Base-by-base conservation (phyloP, 495 filamentous ascomycete species). In the Cercophora scortea region DNA sequence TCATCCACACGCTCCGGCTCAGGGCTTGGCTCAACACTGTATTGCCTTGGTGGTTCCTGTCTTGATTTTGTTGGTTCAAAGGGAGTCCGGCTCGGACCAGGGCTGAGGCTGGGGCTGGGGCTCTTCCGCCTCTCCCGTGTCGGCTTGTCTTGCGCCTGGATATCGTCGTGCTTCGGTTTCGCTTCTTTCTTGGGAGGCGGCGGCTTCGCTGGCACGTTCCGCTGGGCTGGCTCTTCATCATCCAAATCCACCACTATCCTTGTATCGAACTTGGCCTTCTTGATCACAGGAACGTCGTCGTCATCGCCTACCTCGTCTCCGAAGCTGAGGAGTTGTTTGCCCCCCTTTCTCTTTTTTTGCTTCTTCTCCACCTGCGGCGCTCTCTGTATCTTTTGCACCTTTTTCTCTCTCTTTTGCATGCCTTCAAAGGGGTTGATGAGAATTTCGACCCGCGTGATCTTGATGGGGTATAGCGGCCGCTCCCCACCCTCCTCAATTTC, bases 201-300 rank as follows among this genome's bases (percentile, higher is more conserved):
- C 12, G 50, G 44, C 47, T 67, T 69, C 25, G 59, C 48, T 9
- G 57, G 47, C 45, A 51, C 59, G 19, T 61, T 54, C n/a, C 52
- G 52, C 8, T 60, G 51, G 51, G 59, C 52, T 38, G 58, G 47
- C 49, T 71, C 64, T 48, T 64, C 59, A 47, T 64, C 59, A 18
- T 66, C 68, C 19, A 74, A 71, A 16, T 80, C 85, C 57, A 81
- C 81, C 16, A 94, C 84, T 41, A 97, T 82, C 47, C 83, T 84
- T 13, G 88, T 82, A 62, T 97, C 95, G 66, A 91, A 96, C 62
- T 96, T 97, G 9, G 87, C 76, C 64, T 95, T 96, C 62, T 92
- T 95, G 6, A 84, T 73, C n/a, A 79, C 65, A 7, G 81, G 78
- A 5, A 73, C 72, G 16, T 78, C 82, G 6, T 78, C 83, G 8